A percentile compares a stretch with the other conserved stretches of the same genome.
Conservation (phyloP, 768 basidiomycete species). For the Tephrocybe sp. region DNA sequence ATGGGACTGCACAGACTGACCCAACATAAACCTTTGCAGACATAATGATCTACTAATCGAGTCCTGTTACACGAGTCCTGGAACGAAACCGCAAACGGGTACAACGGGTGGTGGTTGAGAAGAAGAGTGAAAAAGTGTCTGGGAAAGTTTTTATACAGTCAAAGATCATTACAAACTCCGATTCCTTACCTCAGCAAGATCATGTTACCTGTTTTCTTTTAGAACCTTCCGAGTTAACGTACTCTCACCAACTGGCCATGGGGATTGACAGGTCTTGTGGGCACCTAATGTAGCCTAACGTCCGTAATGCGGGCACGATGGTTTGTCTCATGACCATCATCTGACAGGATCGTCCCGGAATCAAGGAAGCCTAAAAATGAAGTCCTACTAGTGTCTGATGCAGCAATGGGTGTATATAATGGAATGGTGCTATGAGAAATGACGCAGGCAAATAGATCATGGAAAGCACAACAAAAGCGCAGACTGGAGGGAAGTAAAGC, state of each 20-base stretch:
- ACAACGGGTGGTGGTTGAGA: slow-evolving; percentile 48
- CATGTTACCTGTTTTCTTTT: slow-evolving; percentile 4
- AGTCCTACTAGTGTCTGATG: no score
- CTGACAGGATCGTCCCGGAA: background rate
- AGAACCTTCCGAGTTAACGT: slow-evolving; percentile 12
- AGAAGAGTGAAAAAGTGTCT: slow-evolving; percentile 32
- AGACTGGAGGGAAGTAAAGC: background rate
- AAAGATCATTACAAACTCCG: slow-evolving; percentile 50
- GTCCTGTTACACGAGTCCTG: slow-evolving; percentile 49
- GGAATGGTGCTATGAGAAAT: slow-evolving; percentile 1
- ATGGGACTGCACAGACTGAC: slow-evolving; percentile 73
- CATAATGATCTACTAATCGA: slow-evolving; percentile 62
- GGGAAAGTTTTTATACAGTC: slow-evolving; percentile 41
- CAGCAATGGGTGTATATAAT: no score
- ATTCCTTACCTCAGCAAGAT: slow-evolving; percentile 21
- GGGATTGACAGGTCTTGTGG: slow-evolving; percentile 11
- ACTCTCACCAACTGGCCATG: slow-evolving; percentile 3
- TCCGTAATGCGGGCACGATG: background rate
- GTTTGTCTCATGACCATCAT: slow-evolving; percentile 7
- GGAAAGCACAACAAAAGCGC: background rate
- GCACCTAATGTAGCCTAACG: background rate
- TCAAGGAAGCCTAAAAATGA: no score
- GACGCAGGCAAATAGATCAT: background rate
- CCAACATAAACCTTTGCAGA: slow-evolving; percentile 90
- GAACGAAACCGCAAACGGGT: slow-evolving; percentile 57